These are phyloP conservation scores for Penicillium bovifimosum DNA, from an alignment of 495 filamentous ascomycete species.

Conservation along the genomic window DNA sequence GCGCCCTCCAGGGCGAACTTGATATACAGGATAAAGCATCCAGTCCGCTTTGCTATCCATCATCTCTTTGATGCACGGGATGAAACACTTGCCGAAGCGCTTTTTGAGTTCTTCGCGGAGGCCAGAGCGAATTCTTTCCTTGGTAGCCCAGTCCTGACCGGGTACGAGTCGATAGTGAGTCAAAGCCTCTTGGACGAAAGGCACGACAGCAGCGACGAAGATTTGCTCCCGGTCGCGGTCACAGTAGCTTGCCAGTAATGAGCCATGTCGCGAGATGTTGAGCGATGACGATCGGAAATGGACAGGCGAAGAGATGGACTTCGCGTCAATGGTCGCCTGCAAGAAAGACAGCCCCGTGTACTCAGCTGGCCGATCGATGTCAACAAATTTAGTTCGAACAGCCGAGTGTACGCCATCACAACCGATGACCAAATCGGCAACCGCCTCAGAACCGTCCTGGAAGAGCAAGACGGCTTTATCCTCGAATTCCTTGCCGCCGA, in stretches of 20 bases:
- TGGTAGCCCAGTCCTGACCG: conserved; percentile 45
- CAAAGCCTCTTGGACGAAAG: conserved; percentile 40
- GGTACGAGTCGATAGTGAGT: conserved; percentile 27
- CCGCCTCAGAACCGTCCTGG: conserved; percentile 41
- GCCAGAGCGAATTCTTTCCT: conserved; percentile 34
- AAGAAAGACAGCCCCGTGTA: conserved; percentile 54
- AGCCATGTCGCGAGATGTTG: conserved; percentile 49
- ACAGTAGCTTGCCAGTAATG: conserved; percentile 48
- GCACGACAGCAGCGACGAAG: conserved; percentile 52
- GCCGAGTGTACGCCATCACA: conserved; percentile 62
- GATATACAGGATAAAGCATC: conserved; percentile 57
- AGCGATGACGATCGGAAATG: conserved; percentile 47
- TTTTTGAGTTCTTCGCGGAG: conserved; percentile 39
- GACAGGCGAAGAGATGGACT: conserved; percentile 21
- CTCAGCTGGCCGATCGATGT: conserved; percentile 40
- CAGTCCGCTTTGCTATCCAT: conserved; percentile 45
- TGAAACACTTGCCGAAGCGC: conserved; percentile 39
- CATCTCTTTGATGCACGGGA: conserved; percentile 47
- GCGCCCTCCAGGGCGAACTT: conserved; percentile 43
- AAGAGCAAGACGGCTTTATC: conserved; percentile 45
- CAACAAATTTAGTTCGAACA: conserved; percentile 48
- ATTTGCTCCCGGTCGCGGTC: conserved; percentile 40
- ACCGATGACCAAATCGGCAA: conserved; percentile 52
- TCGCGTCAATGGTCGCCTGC: conserved; percentile 41
- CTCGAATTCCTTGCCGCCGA: conserved; percentile 32